phyloP scores from a whole-genome alignment of 1,284 basidiomycete species.

The Cutaneotrichosporon sp. region DNA sequence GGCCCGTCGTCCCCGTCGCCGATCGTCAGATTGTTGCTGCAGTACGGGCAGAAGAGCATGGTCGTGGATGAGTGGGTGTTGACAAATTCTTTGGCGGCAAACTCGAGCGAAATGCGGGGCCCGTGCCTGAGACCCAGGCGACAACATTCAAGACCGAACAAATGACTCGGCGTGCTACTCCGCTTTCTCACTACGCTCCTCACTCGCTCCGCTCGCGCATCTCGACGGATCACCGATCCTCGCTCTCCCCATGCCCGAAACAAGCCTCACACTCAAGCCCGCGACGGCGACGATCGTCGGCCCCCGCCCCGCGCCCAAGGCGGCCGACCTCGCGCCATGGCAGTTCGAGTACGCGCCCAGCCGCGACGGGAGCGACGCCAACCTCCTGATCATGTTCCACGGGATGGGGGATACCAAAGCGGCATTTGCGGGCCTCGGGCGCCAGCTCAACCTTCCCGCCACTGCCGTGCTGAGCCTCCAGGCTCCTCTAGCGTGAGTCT shows the following conservation, averaged over 20 bases:
- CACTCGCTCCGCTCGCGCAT: too few relatives aligned
- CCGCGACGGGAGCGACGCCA: slow-evolving; percentile 78
- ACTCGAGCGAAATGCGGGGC: neutral
- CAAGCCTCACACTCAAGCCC: slow-evolving; percentile 36
- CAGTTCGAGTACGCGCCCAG: slow-evolving; percentile 39
- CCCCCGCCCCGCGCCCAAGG: slow-evolving; percentile 21
- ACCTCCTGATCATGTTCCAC: slow-evolving; percentile 80
- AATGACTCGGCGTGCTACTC: too few relatives aligned
- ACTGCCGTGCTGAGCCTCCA: slow-evolving; percentile 79
- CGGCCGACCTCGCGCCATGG: slow-evolving; percentile 39
- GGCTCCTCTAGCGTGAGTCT: slow-evolving; percentile 68
- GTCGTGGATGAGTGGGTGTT: neutral
- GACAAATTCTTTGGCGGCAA: neutral
- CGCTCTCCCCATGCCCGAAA: neutral
- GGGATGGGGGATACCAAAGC: slow-evolving; percentile 81
- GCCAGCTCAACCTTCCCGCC: slow-evolving; percentile 75
- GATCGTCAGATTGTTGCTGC: slow-evolving; percentile 87
- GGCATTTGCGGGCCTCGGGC: slow-evolving; percentile 73
- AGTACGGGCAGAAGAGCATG: slow-evolving; percentile 95
- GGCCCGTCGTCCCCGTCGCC: slow-evolving; percentile 45
- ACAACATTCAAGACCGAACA: neutral
- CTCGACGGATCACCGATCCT: too few relatives aligned
- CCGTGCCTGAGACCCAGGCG: neutral
- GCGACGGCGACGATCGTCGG: slow-evolving; percentile 13
- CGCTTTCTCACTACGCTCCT: too few relatives aligned